Evolutionary conservation across 192 early-diverging fungal genomes (phyloP).

Genomic region (Helicostylum pulchrum): DNA sequence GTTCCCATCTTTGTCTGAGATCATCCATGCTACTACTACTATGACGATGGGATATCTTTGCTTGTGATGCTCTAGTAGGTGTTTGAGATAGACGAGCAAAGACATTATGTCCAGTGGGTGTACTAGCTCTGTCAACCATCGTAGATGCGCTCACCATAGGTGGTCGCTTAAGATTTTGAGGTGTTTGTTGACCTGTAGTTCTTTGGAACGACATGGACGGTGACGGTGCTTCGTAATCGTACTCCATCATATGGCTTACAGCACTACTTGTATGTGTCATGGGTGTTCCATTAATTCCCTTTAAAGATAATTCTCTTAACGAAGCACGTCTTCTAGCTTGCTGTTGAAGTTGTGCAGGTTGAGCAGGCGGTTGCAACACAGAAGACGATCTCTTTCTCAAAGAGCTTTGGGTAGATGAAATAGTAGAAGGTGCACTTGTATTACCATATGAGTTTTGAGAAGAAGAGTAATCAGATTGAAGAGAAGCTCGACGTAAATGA

Average conservation of each 20-base stretch:
- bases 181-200: constrained; percentile 1
- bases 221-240: constrained; percentile 7
- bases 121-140: constrained; percentile 6
- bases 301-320: constrained; percentile 33
- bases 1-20: constrained; percentile 23
- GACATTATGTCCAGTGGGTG: constrained; percentile 22
- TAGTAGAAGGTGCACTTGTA: not conserved
- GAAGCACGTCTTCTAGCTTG: constrained; percentile 26
- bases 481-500: constrained; percentile 30
- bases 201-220: constrained; percentile 14
- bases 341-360: constrained; percentile 8
- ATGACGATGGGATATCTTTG: constrained; percentile 33
- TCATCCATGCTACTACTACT: constrained; percentile 38
- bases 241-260: not conserved
- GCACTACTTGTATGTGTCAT: constrained; percentile 1
- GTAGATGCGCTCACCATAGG: constrained; percentile 1
- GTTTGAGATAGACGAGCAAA: constrained; percentile 37
- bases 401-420: constrained; percentile 5
- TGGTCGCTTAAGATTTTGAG: constrained; percentile 1
- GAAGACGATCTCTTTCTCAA: constrained; percentile 25
- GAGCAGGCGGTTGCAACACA: constrained; percentile 16
- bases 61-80: constrained; percentile 32
- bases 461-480: constrained; percentile 29
- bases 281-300: constrained; percentile 1
- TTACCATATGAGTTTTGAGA: constrained; percentile 19